Evolutionary conservation across 257 asterid genomes (phyloP).

Genomic region (Nicotiana tomentosiformis): DNA sequence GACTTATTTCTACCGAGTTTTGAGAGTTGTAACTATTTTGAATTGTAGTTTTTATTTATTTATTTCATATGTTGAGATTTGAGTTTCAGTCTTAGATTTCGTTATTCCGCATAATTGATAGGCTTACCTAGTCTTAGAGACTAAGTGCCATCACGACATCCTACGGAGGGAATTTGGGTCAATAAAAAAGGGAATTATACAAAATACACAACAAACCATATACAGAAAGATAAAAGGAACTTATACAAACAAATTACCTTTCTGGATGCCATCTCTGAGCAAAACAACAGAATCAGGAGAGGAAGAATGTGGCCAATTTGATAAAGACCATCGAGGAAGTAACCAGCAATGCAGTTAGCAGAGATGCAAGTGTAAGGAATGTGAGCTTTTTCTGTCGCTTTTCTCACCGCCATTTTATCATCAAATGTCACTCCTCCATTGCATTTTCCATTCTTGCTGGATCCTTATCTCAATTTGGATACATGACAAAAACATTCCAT

Average conservation of each 20-base stretch:
- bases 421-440: conserved; percentile 18
- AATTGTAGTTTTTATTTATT: no score
- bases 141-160: no score
- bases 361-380: conserved; percentile 23
- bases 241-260: conserved; percentile 13
- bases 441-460: conserved; percentile 25
- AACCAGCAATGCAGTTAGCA: conserved; percentile 27
- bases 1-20: no score
- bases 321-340: conserved; percentile 23
- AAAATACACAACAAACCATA: background rate
- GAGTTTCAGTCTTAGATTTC: no score
- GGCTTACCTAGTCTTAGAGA: no score
- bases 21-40: no score
- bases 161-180: no score
- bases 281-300: conserved; percentile 10
- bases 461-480: background rate
- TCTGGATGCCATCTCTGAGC: conserved; percentile 21
- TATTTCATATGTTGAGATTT: no score
- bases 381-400: conserved; percentile 25
- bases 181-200: no score
- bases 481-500: no score
- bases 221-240: background rate
- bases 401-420: conserved; percentile 28
- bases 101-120: no score
- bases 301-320: conserved; percentile 23